Percentiles rank a stretch among this genome's conserved stretches.
Evolutionary conservation across 139 green algal species (phyloP).

Genomic region (Chlamydomonas sp.): DNA sequence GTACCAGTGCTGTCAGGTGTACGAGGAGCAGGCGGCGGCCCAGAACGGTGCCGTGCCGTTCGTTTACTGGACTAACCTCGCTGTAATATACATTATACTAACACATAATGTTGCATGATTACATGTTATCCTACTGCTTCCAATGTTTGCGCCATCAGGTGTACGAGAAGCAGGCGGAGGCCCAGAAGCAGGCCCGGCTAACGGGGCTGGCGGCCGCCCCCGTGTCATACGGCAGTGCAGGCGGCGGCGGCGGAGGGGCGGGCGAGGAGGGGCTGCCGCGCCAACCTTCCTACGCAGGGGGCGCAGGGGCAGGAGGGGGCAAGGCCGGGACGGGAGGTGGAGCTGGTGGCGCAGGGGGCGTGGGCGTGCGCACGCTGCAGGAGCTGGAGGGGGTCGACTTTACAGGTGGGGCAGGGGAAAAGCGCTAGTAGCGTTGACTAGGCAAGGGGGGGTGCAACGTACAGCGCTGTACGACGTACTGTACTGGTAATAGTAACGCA

Average conservation of each 20-base stretch:
- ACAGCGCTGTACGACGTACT: background rate
- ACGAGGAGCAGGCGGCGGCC: no score
- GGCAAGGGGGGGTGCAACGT: background rate
- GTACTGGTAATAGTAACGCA: background rate
- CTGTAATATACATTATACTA: background rate
- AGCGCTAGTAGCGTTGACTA: background rate
- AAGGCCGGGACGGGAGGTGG: background rate
- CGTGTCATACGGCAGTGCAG: background rate
- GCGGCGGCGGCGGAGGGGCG: background rate
- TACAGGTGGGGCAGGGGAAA: background rate
- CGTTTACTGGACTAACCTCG: no score
- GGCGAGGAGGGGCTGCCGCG: background rate
- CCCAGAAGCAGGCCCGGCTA: slow-evolving; percentile 46
- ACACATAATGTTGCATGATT: no score
- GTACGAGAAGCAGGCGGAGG: slow-evolving; percentile 43
- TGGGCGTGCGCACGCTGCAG: slow-evolving; percentile 2
- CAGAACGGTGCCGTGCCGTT: no score
- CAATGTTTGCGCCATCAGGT: slow-evolving; percentile 1
- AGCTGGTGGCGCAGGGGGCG: background rate
- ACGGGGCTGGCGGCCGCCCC: slow-evolving; percentile 30
- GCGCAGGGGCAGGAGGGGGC: background rate
- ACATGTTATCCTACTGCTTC: background rate
- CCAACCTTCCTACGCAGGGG: background rate
- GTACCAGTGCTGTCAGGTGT: no score
- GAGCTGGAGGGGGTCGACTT: slow-evolving; percentile 28